A percentile compares a stretch with the other conserved stretches of the same genome.
Evolutionary conservation across 306 rosid species (phyloP).

Genomic region (Cucurbita maxima): DNA sequence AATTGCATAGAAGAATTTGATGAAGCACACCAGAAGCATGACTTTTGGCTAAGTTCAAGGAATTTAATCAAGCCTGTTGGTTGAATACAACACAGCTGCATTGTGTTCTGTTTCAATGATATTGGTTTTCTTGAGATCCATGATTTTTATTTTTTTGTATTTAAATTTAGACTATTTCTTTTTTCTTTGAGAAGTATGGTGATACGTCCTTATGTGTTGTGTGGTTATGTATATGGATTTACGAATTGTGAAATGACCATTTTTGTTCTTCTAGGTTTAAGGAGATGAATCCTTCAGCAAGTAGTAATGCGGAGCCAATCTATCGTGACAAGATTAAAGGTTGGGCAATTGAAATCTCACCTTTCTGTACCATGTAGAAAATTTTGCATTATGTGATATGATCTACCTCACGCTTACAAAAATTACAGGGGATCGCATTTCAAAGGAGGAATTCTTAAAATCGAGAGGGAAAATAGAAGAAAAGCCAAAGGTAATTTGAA

Average conservation of each 20-base stretch:
- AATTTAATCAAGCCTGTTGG: background rate
- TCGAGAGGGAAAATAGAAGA: constrained; percentile 52
- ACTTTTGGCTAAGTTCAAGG: background rate
- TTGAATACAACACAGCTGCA: background rate
- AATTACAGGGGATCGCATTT: constrained; percentile 41
- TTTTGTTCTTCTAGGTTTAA: constrained; percentile 38
- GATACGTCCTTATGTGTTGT: background rate
- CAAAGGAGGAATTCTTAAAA: constrained; percentile 63
- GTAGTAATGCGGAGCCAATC: constrained; percentile 62
- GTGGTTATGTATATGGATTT: background rate
- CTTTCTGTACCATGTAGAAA: constrained; percentile 3
- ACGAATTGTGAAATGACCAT: background rate
- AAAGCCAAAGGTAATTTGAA: constrained; percentile 65
- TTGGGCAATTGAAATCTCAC: constrained; percentile 12
- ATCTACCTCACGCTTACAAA: background rate
- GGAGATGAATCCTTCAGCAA: constrained; percentile 56
- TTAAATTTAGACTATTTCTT: background rate
- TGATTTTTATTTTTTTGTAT: background rate
- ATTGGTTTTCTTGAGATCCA: background rate
- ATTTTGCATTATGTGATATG: background rate
- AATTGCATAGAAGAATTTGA: background rate
- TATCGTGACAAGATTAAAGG: constrained; percentile 80
- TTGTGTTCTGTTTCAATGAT: background rate
- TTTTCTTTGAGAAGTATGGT: background rate
- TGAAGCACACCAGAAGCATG: background rate